Base-by-base conservation (phyloP, 345 rosid genomes). In the Heritiera littoralis region DNA sequence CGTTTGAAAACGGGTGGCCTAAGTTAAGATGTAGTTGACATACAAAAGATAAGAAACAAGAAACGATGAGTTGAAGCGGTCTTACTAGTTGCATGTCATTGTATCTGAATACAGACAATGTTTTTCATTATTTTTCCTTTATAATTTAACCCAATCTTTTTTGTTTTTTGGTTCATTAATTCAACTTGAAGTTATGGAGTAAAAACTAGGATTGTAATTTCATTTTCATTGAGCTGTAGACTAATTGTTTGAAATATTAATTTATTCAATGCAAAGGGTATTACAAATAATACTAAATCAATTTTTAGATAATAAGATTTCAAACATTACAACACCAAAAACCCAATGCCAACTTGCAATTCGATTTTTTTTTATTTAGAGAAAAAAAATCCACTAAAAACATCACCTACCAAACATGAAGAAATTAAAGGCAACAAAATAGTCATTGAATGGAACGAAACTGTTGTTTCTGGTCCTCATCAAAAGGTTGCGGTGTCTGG, bases 11-110 rank as follows among this genome's bases (percentile, higher is more conserved):
- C n/a, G 69, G 12, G 48, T 38, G 69, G 69, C 23, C 69, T 65
- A 65, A 35, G 7, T 63, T 13, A 63, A 63, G 67, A 23, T 65
- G 7, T 15, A 15, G 20, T 65, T 38, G 69, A 66, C 23, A 38
- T 15, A 35, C 2, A 11, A 35, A 14, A 66, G 69, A 66, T 38
- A 66, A 66, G 69, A 66, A 7, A 17, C 12, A 66, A 66, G 48
- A 38, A 66, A 66, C 11, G 23, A 66, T 65, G 46, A 20, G 69
- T 38, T 66, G 69, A 66, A 7, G 46, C 69, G 46, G 69, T 65
- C 46, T 2, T 35, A 61, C 5, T 61, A 28, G 9, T 63, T 63
- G 41, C 5, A 63, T 63, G 41, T 63, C 41, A 30, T 23, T 30
- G 4, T 30, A 63, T 30, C 6, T 12, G 67, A 63, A 35, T 38